These are phyloP conservation scores for Lunularia cruciata DNA, from an alignment of 225 moss, liverwort and hornwort genomes.

Conservation along the genomic window DNA sequence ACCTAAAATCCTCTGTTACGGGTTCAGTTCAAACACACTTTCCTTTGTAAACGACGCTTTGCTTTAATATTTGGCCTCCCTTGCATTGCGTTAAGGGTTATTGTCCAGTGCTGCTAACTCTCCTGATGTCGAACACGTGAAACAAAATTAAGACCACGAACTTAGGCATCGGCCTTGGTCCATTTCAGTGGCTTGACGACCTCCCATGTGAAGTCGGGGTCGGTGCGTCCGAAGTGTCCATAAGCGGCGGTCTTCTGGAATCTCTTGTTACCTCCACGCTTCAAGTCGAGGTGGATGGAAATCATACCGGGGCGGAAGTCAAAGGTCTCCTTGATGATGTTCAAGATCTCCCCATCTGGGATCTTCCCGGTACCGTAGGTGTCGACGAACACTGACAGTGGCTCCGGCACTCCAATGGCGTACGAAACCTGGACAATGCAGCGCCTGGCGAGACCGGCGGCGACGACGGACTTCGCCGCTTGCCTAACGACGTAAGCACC, in stretches of 20 bases:
- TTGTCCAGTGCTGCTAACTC: constrained; percentile 4
- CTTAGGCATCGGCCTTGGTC: constrained; percentile 42
- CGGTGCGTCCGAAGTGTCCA: constrained; percentile 77
- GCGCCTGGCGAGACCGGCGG: constrained; percentile 71
- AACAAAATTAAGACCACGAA: not conserved
- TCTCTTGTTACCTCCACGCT: constrained; percentile 83
- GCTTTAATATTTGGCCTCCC: constrained; percentile 6
- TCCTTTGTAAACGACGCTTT: constrained; percentile 1
- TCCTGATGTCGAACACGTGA: not conserved
- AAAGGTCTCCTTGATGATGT: constrained; percentile 70
- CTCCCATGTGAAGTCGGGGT: constrained; percentile 97
- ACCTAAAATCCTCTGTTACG: constrained; percentile 19
- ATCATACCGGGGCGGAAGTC: constrained; percentile 96
- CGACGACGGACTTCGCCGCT: constrained; percentile 83
- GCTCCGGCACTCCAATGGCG: constrained; percentile 86
- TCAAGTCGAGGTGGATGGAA: constrained; percentile 85
- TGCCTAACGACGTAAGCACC: constrained; percentile 89
- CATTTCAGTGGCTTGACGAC: constrained; percentile 80
- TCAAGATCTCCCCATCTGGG: constrained; percentile 56
- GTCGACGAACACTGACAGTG: constrained; percentile 79
- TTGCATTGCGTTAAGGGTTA: constrained; percentile 7
- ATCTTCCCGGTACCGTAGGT: constrained; percentile 83
- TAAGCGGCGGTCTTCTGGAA: constrained; percentile 95
- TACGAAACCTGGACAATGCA: constrained; percentile 84
- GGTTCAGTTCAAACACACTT: constrained; percentile 2